Evolutionary conservation across 129 eudicot genomes (phyloP).

Genomic region (Lonicera japonica): DNA sequence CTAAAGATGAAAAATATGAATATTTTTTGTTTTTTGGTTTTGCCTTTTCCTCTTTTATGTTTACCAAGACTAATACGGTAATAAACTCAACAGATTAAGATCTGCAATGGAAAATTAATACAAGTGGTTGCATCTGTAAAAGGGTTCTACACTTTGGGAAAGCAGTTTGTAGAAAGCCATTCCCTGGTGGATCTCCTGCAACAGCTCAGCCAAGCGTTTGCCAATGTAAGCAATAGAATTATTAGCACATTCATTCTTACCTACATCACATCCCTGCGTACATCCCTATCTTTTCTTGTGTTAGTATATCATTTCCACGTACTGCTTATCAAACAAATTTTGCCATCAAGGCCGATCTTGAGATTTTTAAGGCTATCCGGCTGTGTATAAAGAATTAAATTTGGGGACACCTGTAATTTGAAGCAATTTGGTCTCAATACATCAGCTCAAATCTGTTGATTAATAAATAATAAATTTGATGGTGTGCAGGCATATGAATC

Average conservation of each 20-base stretch:
- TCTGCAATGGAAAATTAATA: conserved; percentile 88
- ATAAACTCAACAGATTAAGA: conserved; percentile 54
- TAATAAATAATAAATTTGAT: conserved; percentile 1
- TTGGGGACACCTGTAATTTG: neutral
- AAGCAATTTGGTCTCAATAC: neutral
- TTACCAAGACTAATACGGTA: neutral
- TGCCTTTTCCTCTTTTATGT: neutral
- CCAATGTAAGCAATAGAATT: conserved; percentile 45
- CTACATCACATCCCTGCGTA: neutral
- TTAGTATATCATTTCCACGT: too few relatives aligned
- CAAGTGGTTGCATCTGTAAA: conserved; percentile 86
- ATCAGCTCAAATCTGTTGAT: neutral
- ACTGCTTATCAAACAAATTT: too few relatives aligned
- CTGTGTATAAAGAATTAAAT: too few relatives aligned
- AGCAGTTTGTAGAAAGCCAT: conserved; percentile 80
- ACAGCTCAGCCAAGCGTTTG: conserved; percentile 96
- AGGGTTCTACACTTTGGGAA: conserved; percentile 91
- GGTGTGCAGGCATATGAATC: conserved; percentile 79
- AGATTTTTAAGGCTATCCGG: too few relatives aligned
- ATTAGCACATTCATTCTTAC: neutral
- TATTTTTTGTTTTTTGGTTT: neutral
- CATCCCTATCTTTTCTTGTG: too few relatives aligned
- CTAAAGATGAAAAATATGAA: too few relatives aligned
- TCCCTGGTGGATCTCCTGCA: conserved; percentile 97
- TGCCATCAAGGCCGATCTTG: too few relatives aligned